These are phyloP conservation scores for Edaphochlamys debaryana DNA, from an alignment of 139 green algal species.

Conservation along the genomic window DNA sequence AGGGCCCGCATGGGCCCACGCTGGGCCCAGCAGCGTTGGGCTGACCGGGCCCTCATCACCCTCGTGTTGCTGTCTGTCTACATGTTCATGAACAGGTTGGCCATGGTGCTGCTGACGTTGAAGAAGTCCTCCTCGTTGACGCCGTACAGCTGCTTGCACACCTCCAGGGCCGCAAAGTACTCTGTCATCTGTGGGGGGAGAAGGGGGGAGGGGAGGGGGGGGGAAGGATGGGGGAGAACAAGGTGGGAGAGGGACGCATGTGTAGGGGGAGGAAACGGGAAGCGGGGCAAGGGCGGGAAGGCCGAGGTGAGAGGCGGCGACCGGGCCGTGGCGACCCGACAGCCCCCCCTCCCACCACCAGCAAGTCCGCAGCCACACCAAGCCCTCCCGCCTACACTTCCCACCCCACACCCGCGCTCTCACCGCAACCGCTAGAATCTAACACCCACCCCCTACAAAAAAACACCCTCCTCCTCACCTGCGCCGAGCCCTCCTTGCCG, in stretches of 20 bases:
- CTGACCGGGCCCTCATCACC: too few relatives aligned
- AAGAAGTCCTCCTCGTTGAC: conserved; percentile 60
- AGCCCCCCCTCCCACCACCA: too few relatives aligned
- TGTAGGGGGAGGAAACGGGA: too few relatives aligned
- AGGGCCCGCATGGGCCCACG: too few relatives aligned
- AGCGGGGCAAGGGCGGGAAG: not conserved
- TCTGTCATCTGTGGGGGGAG: conserved; percentile 1
- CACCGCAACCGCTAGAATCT: too few relatives aligned
- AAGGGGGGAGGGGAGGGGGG: not conserved
- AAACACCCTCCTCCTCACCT: too few relatives aligned
- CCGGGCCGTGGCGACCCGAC: too few relatives aligned
- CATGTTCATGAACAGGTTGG: conserved; percentile 45
- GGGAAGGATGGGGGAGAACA: not conserved
- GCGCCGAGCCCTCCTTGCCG: conserved; percentile 50
- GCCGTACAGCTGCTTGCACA: conserved; percentile 47
- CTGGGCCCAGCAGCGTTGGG: too few relatives aligned
- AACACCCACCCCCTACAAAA: too few relatives aligned
- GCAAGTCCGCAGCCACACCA: not conserved
- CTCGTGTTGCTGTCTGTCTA: too few relatives aligned
- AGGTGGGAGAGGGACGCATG: not conserved
- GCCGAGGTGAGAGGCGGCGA: too few relatives aligned
- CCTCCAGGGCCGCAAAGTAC: conserved; percentile 62
- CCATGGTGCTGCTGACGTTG: conserved; percentile 50
- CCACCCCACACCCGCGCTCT: too few relatives aligned
- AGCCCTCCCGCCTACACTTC: not conserved